Conservation (phyloP, 352 stramenopile genomes). For the Globisporangium paddicum region DNA sequence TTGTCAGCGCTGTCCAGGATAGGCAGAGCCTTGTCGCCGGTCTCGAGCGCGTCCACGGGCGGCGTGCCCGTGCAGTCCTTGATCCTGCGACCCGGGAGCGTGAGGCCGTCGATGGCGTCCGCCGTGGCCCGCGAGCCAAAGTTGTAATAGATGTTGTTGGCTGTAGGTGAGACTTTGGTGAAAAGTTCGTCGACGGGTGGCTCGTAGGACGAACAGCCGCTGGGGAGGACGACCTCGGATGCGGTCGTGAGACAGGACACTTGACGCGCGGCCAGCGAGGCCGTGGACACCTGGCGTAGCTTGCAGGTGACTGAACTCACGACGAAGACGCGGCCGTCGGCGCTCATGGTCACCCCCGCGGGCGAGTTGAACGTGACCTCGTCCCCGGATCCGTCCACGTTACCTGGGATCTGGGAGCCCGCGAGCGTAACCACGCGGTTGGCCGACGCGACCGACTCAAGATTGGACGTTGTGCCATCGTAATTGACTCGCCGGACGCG, state of each 20-base stretch:
- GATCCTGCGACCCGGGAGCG: slow-evolving; percentile 59
- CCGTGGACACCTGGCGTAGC: slow-evolving; percentile 77
- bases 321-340: slow-evolving; percentile 87
- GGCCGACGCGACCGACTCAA: slow-evolving; percentile 62
- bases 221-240: slow-evolving; percentile 85
- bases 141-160: slow-evolving; percentile 95
- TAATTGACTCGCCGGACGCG: slow-evolving; percentile 84
- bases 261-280: slow-evolving; percentile 53
- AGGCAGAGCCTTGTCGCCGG: slow-evolving; percentile 45
- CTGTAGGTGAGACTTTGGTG: slow-evolving; percentile 59
- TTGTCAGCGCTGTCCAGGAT: slow-evolving; percentile 16
- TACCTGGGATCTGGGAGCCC: slow-evolving; percentile 57
- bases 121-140: slow-evolving; percentile 40
- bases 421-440: slow-evolving; percentile 90
- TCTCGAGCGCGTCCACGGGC: slow-evolving; percentile 79
- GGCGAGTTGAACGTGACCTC: slow-evolving; percentile 91
- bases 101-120: slow-evolving; percentile 39
- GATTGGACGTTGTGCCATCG: slow-evolving; percentile 35
- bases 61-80: slow-evolving; percentile 92
- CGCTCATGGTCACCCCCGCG: slow-evolving; percentile 76
- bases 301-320: slow-evolving; percentile 89
- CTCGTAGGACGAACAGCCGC: slow-evolving; percentile 94
- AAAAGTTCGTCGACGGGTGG: slow-evolving; percentile 87
- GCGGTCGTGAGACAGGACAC: slow-evolving; percentile 79
- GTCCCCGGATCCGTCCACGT: slow-evolving; percentile 81